Evolutionary conservation across 768 basidiomycete genomes (phyloP).

Genomic region (Dioszegia aurantiaca): DNA sequence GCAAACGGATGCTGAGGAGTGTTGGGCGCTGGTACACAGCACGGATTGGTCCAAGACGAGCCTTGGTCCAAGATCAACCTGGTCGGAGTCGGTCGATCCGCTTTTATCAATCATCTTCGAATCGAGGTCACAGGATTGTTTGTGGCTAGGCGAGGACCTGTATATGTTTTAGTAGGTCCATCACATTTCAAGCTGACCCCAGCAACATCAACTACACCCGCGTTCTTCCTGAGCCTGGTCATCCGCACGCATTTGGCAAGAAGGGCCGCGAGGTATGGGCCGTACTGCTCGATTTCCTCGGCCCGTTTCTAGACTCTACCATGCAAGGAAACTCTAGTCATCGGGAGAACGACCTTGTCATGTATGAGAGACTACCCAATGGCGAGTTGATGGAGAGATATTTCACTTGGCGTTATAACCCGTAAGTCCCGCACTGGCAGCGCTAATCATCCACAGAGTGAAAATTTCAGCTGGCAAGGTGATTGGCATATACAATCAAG

Average conservation of each 20-base stretch:
- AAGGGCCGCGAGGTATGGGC: constrained; percentile 35
- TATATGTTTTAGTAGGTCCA: constrained; percentile 32
- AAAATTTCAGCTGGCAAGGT: constrained; percentile 23
- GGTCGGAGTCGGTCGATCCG: constrained; percentile 32
- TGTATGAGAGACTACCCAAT: constrained; percentile 23
- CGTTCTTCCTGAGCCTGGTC: constrained; percentile 23
- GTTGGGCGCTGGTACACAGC: constrained; percentile 27
- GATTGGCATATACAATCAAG: constrained; percentile 39
- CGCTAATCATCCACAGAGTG: constrained; percentile 10
- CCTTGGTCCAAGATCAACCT: constrained; percentile 30
- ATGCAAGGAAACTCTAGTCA: constrained; percentile 20
- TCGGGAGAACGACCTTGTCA: constrained; percentile 30
- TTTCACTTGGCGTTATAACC: constrained; percentile 39
- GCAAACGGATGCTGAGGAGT: constrained; percentile 20
- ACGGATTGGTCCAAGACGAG: constrained; percentile 38
- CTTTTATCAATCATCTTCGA: constrained; percentile 33
- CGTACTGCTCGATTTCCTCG: constrained; percentile 28
- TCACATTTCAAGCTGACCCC: not conserved
- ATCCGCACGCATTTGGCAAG: constrained; percentile 30
- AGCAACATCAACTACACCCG: constrained; percentile 32
- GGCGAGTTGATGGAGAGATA: constrained; percentile 31
- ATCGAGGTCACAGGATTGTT: constrained; percentile 24
- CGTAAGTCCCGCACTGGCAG: constrained; percentile 3
- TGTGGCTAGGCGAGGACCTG: constrained; percentile 42
- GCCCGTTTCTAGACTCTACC: constrained; percentile 18